A percentile compares a stretch with the other conserved stretches of the same genome.
These are phyloP conservation scores for Nigrospora oryzae DNA, from an alignment of 2,329 filamentous ascomycete species.

Conservation along the genomic window DNA sequence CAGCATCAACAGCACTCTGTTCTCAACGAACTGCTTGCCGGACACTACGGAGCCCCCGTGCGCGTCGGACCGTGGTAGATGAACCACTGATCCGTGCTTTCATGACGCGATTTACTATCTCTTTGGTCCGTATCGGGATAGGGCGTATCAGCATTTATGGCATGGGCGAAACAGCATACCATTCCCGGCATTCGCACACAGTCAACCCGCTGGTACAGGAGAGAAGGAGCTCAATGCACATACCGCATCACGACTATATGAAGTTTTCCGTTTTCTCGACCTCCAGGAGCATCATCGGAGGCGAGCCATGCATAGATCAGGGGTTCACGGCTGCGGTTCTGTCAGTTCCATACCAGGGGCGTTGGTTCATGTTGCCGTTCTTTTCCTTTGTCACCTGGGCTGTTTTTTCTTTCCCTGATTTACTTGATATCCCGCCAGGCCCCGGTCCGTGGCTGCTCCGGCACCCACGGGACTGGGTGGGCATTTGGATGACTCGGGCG, in stretches of 20 bases:
- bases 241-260: constrained; percentile 2
- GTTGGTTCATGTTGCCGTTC: background rate
- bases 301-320: constrained; percentile 1
- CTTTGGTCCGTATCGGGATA: background rate
- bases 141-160: background rate
- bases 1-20: constrained; percentile 44
- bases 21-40: constrained; percentile 53
- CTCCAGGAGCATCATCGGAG: background rate
- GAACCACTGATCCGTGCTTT: background rate
- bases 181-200: background rate
- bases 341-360: background rate
- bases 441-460: too few relatives aligned
- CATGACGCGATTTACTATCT: too few relatives aligned
- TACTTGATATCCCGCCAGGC: too few relatives aligned
- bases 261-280: background rate
- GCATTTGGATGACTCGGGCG: too few relatives aligned
- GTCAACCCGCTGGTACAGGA: background rate
- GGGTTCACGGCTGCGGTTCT: constrained; percentile 1
- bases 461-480: too few relatives aligned
- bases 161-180: constrained; percentile 1
- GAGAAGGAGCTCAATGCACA: constrained; percentile 1
- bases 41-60: constrained; percentile 51
- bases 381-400: background rate
- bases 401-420: too few relatives aligned
- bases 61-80: constrained; percentile 46